These are phyloP conservation scores for Phytophthora podocarpi DNA, from an alignment of 352 stramenopile genomes.

Conservation along the genomic window DNA sequence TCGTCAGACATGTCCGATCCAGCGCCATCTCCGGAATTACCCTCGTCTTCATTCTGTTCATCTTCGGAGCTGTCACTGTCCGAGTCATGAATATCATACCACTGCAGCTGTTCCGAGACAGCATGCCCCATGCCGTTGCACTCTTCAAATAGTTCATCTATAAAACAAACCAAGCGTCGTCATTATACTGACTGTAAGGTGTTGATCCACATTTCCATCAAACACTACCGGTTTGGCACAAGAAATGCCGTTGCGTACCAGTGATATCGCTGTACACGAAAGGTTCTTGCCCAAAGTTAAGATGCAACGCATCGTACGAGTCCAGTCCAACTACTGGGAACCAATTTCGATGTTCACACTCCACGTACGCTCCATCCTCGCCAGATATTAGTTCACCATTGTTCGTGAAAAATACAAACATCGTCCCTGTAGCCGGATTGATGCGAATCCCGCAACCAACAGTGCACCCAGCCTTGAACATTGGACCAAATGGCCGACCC, in stretches of 20 bases:
- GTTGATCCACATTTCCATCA: not conserved
- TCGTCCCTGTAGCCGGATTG: constrained; percentile 13
- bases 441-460: constrained; percentile 46
- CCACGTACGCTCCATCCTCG: constrained; percentile 36
- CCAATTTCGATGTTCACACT: constrained; percentile 59
- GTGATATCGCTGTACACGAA: constrained; percentile 44
- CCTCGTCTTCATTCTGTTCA: constrained; percentile 20
- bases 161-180: not conserved
- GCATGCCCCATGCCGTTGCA: constrained; percentile 29
- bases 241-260: constrained; percentile 15
- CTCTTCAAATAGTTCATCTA: constrained; percentile 36
- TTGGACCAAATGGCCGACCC: constrained; percentile 37
- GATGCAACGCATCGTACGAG: constrained; percentile 72
- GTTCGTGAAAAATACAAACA: constrained; percentile 75
- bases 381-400: constrained; percentile 63
- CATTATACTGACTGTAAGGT: not conserved
- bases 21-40: constrained; percentile 10
- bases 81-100: constrained; percentile 61
- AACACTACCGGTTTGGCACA: not conserved
- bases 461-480: constrained; percentile 33
- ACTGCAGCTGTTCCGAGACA: constrained; percentile 49
- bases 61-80: constrained; percentile 35
- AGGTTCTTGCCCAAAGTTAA: constrained; percentile 87
- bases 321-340: constrained; percentile 89
- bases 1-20: constrained; percentile 35